These are phyloP conservation scores for Neofusicoccum ribis DNA, from an alignment of 2,329 filamentous ascomycete genomes.

Conservation along the genomic window DNA sequence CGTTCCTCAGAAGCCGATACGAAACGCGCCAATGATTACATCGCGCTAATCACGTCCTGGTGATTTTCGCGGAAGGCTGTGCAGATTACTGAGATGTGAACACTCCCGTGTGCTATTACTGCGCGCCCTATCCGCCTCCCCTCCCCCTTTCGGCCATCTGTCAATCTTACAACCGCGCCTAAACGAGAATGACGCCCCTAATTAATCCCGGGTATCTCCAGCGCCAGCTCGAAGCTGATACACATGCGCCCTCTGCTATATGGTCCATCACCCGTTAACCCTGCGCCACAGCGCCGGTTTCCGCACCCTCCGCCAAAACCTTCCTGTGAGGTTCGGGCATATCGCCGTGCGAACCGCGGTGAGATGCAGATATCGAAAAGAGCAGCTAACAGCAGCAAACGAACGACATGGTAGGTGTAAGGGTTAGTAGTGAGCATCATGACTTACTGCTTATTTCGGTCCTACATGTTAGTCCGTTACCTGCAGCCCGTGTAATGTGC, in stretches of 20 bases:
- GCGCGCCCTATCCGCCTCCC: slow-evolving; percentile 3
- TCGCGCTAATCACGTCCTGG: slow-evolving; percentile 14
- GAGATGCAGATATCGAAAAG: neutral
- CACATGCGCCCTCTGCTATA: slow-evolving; percentile 1
- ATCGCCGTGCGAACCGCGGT: neutral
- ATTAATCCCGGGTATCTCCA: slow-evolving; percentile 9
- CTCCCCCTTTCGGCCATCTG: slow-evolving; percentile 10
- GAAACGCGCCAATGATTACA: slow-evolving; percentile 16
- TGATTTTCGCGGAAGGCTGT: slow-evolving; percentile 17
- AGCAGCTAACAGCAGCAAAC: neutral
- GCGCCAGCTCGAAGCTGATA: neutral
- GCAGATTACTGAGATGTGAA: neutral
- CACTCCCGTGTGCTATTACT: neutral
- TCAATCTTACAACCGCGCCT: slow-evolving; percentile 10
- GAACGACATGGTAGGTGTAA: neutral
- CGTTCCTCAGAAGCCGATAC: slow-evolving; percentile 6
- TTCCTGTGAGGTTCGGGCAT: neutral
- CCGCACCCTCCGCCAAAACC: slow-evolving; percentile 5
- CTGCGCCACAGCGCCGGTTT: slow-evolving; percentile 3
- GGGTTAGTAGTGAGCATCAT: slow-evolving; percentile 8
- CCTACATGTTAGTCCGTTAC: slow-evolving; percentile 11
- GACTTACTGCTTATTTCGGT: slow-evolving; percentile 5
- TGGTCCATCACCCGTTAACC: neutral
- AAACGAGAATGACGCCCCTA: slow-evolving; percentile 5
- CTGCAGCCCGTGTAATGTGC: neutral